A percentile compares a stretch with the other conserved stretches of the same genome.
These are phyloP conservation scores for Tricholoma matsutake DNA, from an alignment of 768 basidiomycete species.

Conservation along the genomic window DNA sequence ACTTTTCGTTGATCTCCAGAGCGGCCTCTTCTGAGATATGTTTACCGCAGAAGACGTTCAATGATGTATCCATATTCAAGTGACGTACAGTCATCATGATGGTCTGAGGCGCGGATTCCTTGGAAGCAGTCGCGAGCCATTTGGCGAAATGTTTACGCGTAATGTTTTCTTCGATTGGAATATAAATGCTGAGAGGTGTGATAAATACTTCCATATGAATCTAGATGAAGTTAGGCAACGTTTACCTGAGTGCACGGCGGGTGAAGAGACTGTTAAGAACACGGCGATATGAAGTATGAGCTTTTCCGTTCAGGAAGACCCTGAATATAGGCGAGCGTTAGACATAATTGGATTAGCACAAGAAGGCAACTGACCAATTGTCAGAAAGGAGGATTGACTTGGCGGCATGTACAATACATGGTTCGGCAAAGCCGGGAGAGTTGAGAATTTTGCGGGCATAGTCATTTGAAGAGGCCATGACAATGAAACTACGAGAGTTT, in stretches of 20 bases:
- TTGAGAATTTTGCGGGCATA: slow-evolving; percentile 95
- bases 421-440: slow-evolving; percentile 89
- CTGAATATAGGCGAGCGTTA: slow-evolving; percentile 33
- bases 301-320: slow-evolving; percentile 97
- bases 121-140: slow-evolving; percentile 65
- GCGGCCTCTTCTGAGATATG: slow-evolving; percentile 83
- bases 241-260: slow-evolving; percentile 85
- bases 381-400: slow-evolving; percentile 81
- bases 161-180: slow-evolving; percentile 78
- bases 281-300: slow-evolving; percentile 90
- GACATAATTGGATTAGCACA: not conserved
- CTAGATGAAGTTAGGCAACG: slow-evolving; percentile 11
- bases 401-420: slow-evolving; percentile 90
- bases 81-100: slow-evolving; percentile 92
- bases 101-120: slow-evolving; percentile 47
- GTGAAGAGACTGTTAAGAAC: slow-evolving; percentile 92
- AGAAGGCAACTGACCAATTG: slow-evolving; percentile 62
- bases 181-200: slow-evolving; percentile 60
- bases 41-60: slow-evolving; percentile 91
- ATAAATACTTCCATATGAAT: slow-evolving; percentile 1
- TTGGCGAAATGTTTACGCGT: slow-evolving; percentile 68
- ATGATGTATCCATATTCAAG: slow-evolving; percentile 96
- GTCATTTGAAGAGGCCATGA: slow-evolving; percentile 94
- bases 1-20: slow-evolving; percentile 83
- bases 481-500: slow-evolving; percentile 77